Evolutionary conservation across 2,329 filamentous ascomycete genomes (phyloP).

Genomic region (Colletotrichum plurivorum): DNA sequence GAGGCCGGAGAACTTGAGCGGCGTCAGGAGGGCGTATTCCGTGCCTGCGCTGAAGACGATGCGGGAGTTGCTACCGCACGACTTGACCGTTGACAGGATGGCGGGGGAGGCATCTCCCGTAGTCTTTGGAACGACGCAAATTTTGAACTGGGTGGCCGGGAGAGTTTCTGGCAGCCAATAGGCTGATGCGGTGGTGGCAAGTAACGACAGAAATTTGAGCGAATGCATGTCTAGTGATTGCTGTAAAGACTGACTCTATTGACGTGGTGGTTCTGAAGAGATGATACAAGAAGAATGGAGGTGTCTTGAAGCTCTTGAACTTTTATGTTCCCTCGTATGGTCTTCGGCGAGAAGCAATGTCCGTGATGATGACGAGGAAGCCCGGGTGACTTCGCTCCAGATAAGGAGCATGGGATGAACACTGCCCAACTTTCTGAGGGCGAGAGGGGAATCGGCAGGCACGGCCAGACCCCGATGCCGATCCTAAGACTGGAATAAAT

Average conservation of each 20-base stretch:
- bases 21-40: constrained; percentile 20
- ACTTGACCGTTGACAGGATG: constrained; percentile 19
- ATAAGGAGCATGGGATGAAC: constrained; percentile 14
- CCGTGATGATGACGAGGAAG: background rate
- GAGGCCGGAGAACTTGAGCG: constrained; percentile 17
- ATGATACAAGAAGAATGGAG: background rate
- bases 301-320: no score
- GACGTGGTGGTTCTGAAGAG: no score
- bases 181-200: constrained; percentile 4
- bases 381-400: background rate
- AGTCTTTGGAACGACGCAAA: constrained; percentile 28
- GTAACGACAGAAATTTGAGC: background rate
- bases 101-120: constrained; percentile 17
- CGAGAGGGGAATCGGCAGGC: background rate
- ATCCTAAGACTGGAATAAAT: background rate
- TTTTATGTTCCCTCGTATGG: background rate
- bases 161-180: constrained; percentile 33
- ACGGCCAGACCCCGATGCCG: background rate
- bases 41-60: constrained; percentile 23
- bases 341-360: no score
- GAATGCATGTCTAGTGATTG: background rate
- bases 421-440: background rate
- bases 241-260: background rate
- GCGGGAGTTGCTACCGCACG: constrained; percentile 27
- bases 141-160: constrained; percentile 20